Evolutionary conservation across 192 early-diverging fungal genomes (phyloP).

Genomic region (Coemansia guatemalensis): DNA sequence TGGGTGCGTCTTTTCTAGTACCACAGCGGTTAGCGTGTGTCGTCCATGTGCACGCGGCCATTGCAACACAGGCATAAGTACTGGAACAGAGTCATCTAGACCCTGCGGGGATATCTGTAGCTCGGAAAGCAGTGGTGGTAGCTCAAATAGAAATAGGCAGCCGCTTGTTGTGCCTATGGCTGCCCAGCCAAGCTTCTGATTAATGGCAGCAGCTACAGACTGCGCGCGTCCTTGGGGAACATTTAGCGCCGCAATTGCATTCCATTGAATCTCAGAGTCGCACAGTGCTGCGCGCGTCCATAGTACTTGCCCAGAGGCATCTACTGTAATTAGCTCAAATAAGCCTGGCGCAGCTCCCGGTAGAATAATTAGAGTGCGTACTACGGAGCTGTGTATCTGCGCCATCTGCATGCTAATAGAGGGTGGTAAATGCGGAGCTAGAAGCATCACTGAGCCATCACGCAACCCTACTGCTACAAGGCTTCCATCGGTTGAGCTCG

Average conservation of each 20-base stretch:
- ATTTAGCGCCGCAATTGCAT: neutral
- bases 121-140: neutral
- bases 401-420: neutral
- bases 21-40: slow-evolving; percentile 4
- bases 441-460: slow-evolving; percentile 28
- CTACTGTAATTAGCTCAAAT: slow-evolving; percentile 7
- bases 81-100: neutral
- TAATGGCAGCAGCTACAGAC: slow-evolving; percentile 10
- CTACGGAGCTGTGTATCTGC: slow-evolving; percentile 3
- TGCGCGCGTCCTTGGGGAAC: neutral
- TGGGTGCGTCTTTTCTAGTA: neutral
- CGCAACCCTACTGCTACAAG: slow-evolving; percentile 29
- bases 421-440: neutral
- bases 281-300: slow-evolving; percentile 6
- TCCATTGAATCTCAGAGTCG: neutral
- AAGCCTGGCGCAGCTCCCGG: neutral
- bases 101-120: neutral
- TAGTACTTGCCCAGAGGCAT: neutral
- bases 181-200: slow-evolving; percentile 7
- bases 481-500: slow-evolving; percentile 4
- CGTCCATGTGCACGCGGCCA: slow-evolving; percentile 10
- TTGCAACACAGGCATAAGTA: neutral
- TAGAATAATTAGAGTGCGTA: slow-evolving; percentile 4
- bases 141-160: slow-evolving; percentile 3
- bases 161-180: slow-evolving; percentile 20